Base-by-base conservation (phyloP, 139 green algal species). In the Chlamydomonas schloesseri region DNA sequence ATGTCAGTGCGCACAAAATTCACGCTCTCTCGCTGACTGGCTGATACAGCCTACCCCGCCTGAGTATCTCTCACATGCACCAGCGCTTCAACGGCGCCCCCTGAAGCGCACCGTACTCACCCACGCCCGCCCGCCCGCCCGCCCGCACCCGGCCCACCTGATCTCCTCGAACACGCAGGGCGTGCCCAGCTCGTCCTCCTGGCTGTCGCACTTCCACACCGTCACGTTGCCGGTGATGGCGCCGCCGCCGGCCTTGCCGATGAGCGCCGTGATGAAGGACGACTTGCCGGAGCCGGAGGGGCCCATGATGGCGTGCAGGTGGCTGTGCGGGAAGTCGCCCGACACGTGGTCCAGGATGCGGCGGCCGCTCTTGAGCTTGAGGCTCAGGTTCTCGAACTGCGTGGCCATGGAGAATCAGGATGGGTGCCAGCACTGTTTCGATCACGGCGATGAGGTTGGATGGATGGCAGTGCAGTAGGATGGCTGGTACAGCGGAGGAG, bases 221-320 rank as follows among this genome's bases (percentile, higher is more conserved):
- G 50, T n/a, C 21, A 83, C 87, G 71, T 79, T 85, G 64, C 82
- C 75, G 3, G 62, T 83, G 71, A 90, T 84, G 47, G n/a, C 76
- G 64, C 87, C 87, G 24, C 70, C 58, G 21, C 77, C 36, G 0
- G 90, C 91, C 65, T 92, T 94, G 72, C 91, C 93, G 65, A 75
- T 76, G 47, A 96, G 87, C 11, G 81, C 84, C 0, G 76, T 89
- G 64, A 96, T 88, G 58, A 96, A 82, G 18, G 88, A 89, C 3
- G 90, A 93, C 82, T 96, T 96, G 28, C 93, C 93, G 74, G 55
- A 57, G 55, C 74, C 74, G 80, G 79, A 62, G 28, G 93, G 93
- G 0, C 93, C 93, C 84, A 96, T 94, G 71, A 96, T 94, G 57
- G 93, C 93, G 37, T 88, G 67, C 46, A 91, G 33, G 36, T 88